Base-by-base conservation (phyloP, 139 green algal species). In the Coelastrella sp. region DNA sequence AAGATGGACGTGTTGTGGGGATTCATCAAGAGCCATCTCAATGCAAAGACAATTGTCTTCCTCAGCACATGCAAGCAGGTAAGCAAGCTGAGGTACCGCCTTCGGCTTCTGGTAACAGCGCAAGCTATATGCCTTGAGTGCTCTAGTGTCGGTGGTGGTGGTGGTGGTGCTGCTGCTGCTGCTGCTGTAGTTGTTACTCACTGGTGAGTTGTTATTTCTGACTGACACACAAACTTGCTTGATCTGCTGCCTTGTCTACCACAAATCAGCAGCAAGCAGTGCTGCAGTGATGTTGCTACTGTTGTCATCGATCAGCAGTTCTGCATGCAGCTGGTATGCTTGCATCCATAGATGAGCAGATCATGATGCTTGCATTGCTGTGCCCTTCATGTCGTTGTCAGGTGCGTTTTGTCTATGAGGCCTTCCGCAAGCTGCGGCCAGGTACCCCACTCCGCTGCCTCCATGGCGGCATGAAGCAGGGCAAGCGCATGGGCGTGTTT, bases 61-160 rank as follows among this genome's bases (percentile, higher is more conserved):
- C 79, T 99, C 6, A 96, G 92, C 43, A 99, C 94, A 3, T 99
- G 97, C 95, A 99, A 99, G 89, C 97, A 99, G 89, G 94, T 94
- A 23, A 0, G 62, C 15, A 21, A 1, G 2, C 30, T 9, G 6
- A n/a, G n/a, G n/a, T n/a, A n/a, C n/a, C n/a, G n/a, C n/a, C n/a
- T 57, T 13, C 45, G 45, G 45, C 11, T 57, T 57, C 45, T 57
- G 45, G 11, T 57, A 13, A 13, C n/a, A n/a, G n/a, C n/a, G n/a
- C n/a, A n/a, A n/a, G n/a, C n/a, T n/a, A n/a, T 57, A 23, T 57
- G 45, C 1, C 15, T 53, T 53, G 45, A 53, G 8, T 57, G 45
- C 11, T 3, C 15, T 57, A 23, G 11, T 57, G 15, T 57, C 45
- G 0, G 45, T 13, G 15, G 15, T 23, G 11, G 45, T 13, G 15